Percentiles rank a stretch among this genome's conserved stretches.
Evolutionary conservation across 345 rosid species (phyloP).

Genomic region (Physaria fendleri): DNA sequence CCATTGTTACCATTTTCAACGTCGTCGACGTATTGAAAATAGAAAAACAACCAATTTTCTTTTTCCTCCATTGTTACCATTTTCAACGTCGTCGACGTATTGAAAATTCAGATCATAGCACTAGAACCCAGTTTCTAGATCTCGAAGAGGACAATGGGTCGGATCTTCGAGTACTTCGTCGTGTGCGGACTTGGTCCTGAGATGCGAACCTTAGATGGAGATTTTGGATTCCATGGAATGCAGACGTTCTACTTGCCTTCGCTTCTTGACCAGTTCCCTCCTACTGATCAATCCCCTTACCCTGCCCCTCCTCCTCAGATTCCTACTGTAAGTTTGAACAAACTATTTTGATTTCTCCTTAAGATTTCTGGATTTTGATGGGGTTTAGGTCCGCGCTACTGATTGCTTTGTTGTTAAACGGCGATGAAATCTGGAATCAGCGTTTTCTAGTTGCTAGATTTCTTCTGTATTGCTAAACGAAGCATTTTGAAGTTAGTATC

Average conservation of each 20-base stretch:
- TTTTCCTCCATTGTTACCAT: background rate
- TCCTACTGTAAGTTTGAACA: conserved; percentile 51
- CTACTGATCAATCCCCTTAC: conserved; percentile 56
- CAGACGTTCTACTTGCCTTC: conserved; percentile 56
- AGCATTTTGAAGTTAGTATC: conserved; percentile 1
- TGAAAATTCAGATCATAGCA: conserved; percentile 13
- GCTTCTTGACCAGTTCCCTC: conserved; percentile 83
- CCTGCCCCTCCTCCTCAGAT: conserved; percentile 96
- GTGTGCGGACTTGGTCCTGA: conserved; percentile 94
- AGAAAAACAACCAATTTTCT: background rate
- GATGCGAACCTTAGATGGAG: conserved; percentile 80
- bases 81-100: background rate
- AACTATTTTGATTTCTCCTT: background rate
- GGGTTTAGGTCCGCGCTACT: background rate
- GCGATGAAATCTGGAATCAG: conserved; percentile 2
- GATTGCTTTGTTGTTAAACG: background rate
- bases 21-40: background rate
- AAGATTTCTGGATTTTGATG: background rate
- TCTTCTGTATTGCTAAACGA: background rate
- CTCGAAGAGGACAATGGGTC: conserved; percentile 42
- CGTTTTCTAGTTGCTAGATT: background rate
- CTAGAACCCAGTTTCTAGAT: conserved; percentile 15
- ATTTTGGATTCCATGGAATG: conserved; percentile 76
- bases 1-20: background rate
- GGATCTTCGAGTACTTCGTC: conserved; percentile 90